Evolutionary conservation across 2,329 filamentous ascomycete species (phyloP), one percentile per base, ranked within the genome.

Genomic region (Rachicladosporium sp.): DNA sequence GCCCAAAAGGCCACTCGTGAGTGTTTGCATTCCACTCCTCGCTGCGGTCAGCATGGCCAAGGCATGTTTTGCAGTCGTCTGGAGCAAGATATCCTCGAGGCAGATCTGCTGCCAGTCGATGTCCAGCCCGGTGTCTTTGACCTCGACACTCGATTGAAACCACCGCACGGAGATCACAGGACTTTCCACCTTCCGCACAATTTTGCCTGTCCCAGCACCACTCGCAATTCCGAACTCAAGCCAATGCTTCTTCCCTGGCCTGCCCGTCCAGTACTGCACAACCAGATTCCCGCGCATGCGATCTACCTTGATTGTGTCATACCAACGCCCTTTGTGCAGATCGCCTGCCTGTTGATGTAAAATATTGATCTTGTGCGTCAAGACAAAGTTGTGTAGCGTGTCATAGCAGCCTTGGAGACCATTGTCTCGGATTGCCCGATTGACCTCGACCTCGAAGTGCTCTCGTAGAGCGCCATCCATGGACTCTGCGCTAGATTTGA

Each of bases 311-410:
- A 96, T 60, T 29, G 80, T 78, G 40, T 84, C 80, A 27, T 79
- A 77, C 89, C 91, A 96, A 27, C 76, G 74, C 3, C 73, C 74
- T 42, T 72, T 74, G 40, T 72, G 71, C 42, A 98, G 66, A 32
- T 80, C 76, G 21, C 71, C 48, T 2, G 85, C 85, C 65, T 98
- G 91, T 46, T 78, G 77, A 50, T 76, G 76, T 34, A 94, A 71
- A 48, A 91, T 79, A 47, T 76, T 80, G 49, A 98, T 81, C 65
- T 98, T 95, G 61, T 91, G 82, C 0, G 87, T 95, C 40, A 98
- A 66, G 3, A 88, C 75, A 45, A 93, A 79, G 54, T 89, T 86
- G 59, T 96, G 88, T 2, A 96, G 66, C 47, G 88, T 83, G 41
- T 82, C 74, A 59, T 93, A 95, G 53, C 88, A 91, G 6, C 85